phyloP scores from a whole-genome alignment of 495 filamentous ascomycete species.

The Talaromyces wortmannii region DNA sequence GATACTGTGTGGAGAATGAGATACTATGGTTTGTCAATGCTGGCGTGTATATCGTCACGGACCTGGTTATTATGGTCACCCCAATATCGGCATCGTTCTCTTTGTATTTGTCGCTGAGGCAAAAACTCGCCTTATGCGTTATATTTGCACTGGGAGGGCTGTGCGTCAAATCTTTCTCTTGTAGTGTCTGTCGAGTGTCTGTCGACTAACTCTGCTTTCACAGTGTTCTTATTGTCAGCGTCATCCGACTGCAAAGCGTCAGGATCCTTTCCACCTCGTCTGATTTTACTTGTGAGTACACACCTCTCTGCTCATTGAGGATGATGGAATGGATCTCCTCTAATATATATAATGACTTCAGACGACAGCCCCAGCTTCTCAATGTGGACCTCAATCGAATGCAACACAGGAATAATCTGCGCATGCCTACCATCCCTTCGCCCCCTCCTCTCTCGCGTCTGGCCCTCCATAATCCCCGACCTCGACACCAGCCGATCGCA shows the following conservation, averaged over 20 bases:
- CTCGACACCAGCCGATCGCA: background rate
- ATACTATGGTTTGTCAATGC: slow-evolving; percentile 44
- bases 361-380: slow-evolving; percentile 52
- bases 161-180: slow-evolving; percentile 23
- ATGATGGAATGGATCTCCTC: background rate
- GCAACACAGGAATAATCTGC: slow-evolving; percentile 81
- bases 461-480: background rate
- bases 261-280: slow-evolving; percentile 29
- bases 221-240: slow-evolving; percentile 41
- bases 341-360: slow-evolving; percentile 7
- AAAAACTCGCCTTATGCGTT: slow-evolving; percentile 37
- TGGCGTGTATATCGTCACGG: slow-evolving; percentile 45
- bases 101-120: slow-evolving; percentile 37
- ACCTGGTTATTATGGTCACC: slow-evolving; percentile 44
- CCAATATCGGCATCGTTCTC: slow-evolving; percentile 39
- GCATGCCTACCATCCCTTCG: slow-evolving; percentile 85
- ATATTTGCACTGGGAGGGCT: slow-evolving; percentile 47
- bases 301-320: background rate
- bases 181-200: too few species aligned
- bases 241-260: slow-evolving; percentile 29
- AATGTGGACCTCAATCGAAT: slow-evolving; percentile 84
- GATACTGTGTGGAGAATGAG: slow-evolving; percentile 32
- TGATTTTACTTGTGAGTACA: slow-evolving; percentile 34
- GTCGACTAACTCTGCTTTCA: background rate
- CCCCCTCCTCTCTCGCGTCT: slow-evolving; percentile 47